Evolutionary conservation across 495 filamentous ascomycete species (phyloP).

Genomic region (Cercophora scortea): DNA sequence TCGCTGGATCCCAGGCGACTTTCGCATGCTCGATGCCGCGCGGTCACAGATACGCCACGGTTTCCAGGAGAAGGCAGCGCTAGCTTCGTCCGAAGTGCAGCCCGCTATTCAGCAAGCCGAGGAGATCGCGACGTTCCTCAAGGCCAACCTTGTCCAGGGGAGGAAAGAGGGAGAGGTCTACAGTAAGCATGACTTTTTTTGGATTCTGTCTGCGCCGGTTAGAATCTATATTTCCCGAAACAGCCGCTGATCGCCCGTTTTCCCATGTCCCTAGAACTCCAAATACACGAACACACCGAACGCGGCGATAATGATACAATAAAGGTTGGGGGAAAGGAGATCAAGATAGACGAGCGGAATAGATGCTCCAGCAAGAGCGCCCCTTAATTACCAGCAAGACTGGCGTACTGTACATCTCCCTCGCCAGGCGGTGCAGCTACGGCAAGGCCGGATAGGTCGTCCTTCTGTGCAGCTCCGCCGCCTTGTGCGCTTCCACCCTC

Average conservation of each 20-base stretch:
- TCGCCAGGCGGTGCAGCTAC: slow-evolving; percentile 80
- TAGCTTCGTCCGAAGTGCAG: slow-evolving; percentile 43
- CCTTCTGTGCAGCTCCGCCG: slow-evolving; percentile 13
- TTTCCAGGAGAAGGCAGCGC: slow-evolving; percentile 58
- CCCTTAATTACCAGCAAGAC: slow-evolving; percentile 66
- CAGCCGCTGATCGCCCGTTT: slow-evolving; percentile 1
- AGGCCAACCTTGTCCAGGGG: slow-evolving; percentile 85
- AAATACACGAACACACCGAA: slow-evolving; percentile 86
- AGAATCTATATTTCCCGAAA: not conserved
- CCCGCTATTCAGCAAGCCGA: slow-evolving; percentile 64
- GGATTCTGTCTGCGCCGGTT: not conserved
- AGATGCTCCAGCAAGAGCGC: slow-evolving; percentile 19
- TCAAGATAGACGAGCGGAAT: slow-evolving; percentile 38
- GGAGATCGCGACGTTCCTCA: slow-evolving; percentile 72
- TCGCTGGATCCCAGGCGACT: slow-evolving; percentile 50
- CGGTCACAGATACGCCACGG: slow-evolving; percentile 55
- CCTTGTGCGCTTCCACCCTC: slow-evolving; percentile 16
- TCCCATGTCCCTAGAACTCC: slow-evolving; percentile 50
- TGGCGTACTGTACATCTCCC: slow-evolving; percentile 75
- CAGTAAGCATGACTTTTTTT: slow-evolving; percentile 40
- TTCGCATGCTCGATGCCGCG: slow-evolving; percentile 58
- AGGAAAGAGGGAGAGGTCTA: slow-evolving; percentile 53
- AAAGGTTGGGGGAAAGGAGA: slow-evolving; percentile 45
- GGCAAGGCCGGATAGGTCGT: slow-evolving; percentile 42
- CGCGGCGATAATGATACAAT: slow-evolving; percentile 86